These are phyloP conservation scores for Penicillium sp. DNA, from an alignment of 2,329 filamentous ascomycete species.

Conservation along the genomic window DNA sequence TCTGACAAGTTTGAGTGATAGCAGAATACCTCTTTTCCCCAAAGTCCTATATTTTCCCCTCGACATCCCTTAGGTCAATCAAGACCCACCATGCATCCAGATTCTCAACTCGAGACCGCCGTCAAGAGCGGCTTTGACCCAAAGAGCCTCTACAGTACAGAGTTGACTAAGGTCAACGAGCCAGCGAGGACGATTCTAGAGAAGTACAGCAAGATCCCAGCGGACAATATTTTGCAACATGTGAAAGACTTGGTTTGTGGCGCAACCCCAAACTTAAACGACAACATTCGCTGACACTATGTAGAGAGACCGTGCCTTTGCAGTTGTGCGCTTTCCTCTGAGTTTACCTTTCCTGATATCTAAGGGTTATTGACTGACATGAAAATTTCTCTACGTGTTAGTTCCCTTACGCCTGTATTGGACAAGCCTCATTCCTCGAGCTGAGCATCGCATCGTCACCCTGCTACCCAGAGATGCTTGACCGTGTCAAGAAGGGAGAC, in stretches of 20 bases:
- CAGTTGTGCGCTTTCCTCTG: not conserved
- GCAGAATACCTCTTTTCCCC: not conserved
- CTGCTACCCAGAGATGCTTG: conserved; percentile 9
- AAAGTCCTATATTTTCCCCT: too few species aligned
- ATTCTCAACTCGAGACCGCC: not conserved
- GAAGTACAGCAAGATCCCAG: not conserved
- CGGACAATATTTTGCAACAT: not conserved
- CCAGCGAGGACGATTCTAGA: not conserved
- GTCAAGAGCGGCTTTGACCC: conserved; percentile 1
- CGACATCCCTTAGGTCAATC: not conserved
- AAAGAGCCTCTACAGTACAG: not conserved
- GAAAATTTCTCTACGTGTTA: not conserved
- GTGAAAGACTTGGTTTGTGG: not conserved
- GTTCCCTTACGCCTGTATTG: not conserved
- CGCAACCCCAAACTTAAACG: not conserved
- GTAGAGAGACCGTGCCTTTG: not conserved
- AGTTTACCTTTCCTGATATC: not conserved
- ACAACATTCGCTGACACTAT: not conserved
- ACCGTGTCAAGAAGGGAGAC: conserved; percentile 11
- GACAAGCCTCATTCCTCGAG: not conserved
- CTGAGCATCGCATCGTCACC: not conserved
- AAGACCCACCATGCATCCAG: not conserved
- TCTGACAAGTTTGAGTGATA: not conserved
- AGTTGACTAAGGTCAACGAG: not conserved
- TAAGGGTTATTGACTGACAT: not conserved